Base-by-base conservation (phyloP, 2,329 filamentous ascomycete species). In the Colletotrichum truncatum region DNA sequence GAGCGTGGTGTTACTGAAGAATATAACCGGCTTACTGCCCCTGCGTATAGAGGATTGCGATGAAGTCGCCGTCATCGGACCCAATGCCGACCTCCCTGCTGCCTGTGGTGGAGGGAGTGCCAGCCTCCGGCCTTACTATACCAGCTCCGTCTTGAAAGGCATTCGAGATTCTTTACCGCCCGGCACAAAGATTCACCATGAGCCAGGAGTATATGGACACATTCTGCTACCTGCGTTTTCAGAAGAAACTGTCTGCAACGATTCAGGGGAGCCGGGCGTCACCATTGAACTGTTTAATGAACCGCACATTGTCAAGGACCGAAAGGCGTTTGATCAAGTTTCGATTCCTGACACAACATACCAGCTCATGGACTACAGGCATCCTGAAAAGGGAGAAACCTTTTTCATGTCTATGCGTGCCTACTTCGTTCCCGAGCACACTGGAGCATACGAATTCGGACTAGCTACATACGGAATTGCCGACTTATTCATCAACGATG, bases 1-100 rank as follows among this genome's bases (percentile, higher is more conserved):
- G 72, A 88, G 88, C 4, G 88, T 93, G 7, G 91, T 93, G 1
- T 80, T 94, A 14, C 78, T 94, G 48, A 93, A 93, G 77, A 94
- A 94, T 68, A 85, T 92, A 11, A 83, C 84, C 26, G 79, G 80
- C 7, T 73, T 89, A 0, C 80, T 94, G 1, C 92, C 92, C 1
- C 74, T 91, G 2, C 83, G 84, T 23, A 88, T 87, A 69, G 80
- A 86, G 32, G 88, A 39, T 12, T 53, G 53, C 21, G 8, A 38
- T 25, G 59, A 80, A 77, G 86, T 85, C 0, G 78, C 87, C 23
- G 76, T 88, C 25, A 78, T 88, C 21, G 86, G 86, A 0, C 86
- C 86, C 9, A 88, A 88, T 67, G 84, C 85, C 5, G 87, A 86
- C 71, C 74, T 82, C 32, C 80, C 85, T 0, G 83, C 82, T 2